Percentiles rank a stretch among this genome's conserved stretches.
Conservation (phyloP, 1,284 basidiomycete genomes). For the Fistulina hepatica region DNA sequence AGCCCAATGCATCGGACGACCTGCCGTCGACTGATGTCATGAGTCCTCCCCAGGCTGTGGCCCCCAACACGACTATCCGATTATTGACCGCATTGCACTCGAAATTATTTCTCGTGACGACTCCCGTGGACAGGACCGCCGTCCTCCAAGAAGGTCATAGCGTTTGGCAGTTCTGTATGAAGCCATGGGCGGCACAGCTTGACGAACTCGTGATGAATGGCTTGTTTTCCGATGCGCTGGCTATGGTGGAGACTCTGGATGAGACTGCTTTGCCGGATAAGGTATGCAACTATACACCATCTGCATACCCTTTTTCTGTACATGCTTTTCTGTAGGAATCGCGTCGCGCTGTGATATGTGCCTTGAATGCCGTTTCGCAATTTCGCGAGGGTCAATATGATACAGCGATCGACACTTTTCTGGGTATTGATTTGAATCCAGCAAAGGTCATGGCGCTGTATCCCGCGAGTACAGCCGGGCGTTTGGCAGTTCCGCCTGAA, state of each 20-base stretch:
- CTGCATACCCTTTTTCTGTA: background rate
- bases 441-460: constrained; percentile 90
- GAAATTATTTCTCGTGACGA: constrained; percentile 52
- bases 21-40: background rate
- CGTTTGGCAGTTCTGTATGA: constrained; percentile 69
- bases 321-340: constrained; percentile 1
- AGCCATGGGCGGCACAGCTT: constrained; percentile 70
- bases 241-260: constrained; percentile 68
- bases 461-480: constrained; percentile 72
- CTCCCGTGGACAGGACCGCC: constrained; percentile 58
- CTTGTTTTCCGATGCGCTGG: constrained; percentile 71
- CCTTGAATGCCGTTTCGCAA: constrained; percentile 66
- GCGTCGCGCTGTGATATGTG: constrained; percentile 47
- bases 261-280: constrained; percentile 55
- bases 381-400: constrained; percentile 64
- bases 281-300: constrained; percentile 35
- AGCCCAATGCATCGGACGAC: constrained; percentile 5
- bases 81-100: constrained; percentile 41
- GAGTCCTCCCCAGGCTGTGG: constrained; percentile 16
- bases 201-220: constrained; percentile 73
- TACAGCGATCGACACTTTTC: constrained; percentile 78
- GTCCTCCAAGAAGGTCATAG: constrained; percentile 58
- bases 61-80: constrained; percentile 42
- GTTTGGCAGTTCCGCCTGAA: constrained; percentile 55
- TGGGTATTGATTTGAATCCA: constrained; percentile 84